Evolutionary conservation across 352 stramenopile species (phyloP).

Genomic region (Pythium aquatile): DNA sequence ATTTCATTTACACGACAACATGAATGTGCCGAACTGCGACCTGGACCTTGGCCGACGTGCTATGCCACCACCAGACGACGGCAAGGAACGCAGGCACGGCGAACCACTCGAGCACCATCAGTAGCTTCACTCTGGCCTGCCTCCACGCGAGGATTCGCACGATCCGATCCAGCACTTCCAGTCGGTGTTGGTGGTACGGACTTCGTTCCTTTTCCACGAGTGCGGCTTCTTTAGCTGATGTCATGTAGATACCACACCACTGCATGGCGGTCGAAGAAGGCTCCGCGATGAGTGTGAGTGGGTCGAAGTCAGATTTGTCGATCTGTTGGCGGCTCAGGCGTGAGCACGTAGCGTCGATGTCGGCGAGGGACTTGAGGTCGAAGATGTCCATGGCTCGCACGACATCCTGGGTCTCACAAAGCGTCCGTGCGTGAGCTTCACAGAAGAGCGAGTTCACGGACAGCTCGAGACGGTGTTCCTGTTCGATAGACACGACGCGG

Average conservation of each 20-base stretch:
- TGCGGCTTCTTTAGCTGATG: not conserved
- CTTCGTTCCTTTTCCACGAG: slow-evolving; percentile 9
- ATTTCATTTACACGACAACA: slow-evolving; percentile 7
- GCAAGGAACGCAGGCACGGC: slow-evolving; percentile 15
- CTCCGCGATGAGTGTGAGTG: slow-evolving; percentile 21
- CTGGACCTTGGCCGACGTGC: slow-evolving; percentile 12
- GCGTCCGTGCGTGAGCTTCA: slow-evolving; percentile 6
- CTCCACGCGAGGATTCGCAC: slow-evolving; percentile 5
- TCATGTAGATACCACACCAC: slow-evolving; percentile 32
- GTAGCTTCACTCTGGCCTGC: slow-evolving; percentile 17
- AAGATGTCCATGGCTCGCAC: slow-evolving; percentile 9
- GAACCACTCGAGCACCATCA: slow-evolving; percentile 33
- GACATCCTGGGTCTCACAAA: slow-evolving; percentile 15
- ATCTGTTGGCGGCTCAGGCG: not conserved
- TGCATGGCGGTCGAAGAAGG: slow-evolving; percentile 11
- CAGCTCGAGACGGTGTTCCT: slow-evolving; percentile 13
- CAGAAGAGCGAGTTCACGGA: slow-evolving; percentile 30
- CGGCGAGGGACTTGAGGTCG: not conserved
- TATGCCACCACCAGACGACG: slow-evolving; percentile 19
- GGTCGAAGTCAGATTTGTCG: slow-evolving; percentile 8
- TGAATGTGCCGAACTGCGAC: not conserved
- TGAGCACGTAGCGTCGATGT: slow-evolving; percentile 7
- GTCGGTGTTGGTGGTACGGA: slow-evolving; percentile 29
- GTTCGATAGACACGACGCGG: slow-evolving; percentile 13
- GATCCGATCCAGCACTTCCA: slow-evolving; percentile 24